Conservation (phyloP, 1,139 yeast genomes). For the Nakaseomyces nivariensis region DNA sequence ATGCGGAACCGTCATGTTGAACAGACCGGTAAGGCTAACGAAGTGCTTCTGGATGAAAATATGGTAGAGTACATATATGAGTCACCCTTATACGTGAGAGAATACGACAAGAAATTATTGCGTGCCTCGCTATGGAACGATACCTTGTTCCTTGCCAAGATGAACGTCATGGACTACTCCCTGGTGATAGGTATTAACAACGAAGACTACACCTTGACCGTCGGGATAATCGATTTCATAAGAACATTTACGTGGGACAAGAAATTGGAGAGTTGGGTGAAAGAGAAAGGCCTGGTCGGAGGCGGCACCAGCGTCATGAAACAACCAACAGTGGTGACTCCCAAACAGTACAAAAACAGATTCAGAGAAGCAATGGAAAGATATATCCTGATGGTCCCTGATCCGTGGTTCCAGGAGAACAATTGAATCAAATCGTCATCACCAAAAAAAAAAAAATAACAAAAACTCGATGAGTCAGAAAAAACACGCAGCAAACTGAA, state of each 20-base stretch:
- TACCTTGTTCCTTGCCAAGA: conserved; percentile 83
- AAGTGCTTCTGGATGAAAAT: conserved; percentile 89
- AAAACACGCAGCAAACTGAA: neutral
- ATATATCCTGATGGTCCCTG: conserved; percentile 90
- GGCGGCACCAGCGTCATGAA: conserved; percentile 81
- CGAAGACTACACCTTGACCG: conserved; percentile 57
- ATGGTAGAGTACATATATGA: conserved; percentile 98
- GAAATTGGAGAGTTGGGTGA: conserved; percentile 96
- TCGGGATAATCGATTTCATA: conserved; percentile 92
- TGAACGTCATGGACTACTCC: conserved; percentile 99
- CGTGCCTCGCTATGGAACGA: conserved; percentile 92
- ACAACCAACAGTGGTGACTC: conserved; percentile 95
- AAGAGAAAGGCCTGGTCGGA: conserved; percentile 82
- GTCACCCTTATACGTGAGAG: conserved; percentile 88
- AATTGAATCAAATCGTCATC: conserved; percentile 3
- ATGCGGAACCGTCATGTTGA: conserved; percentile 96
- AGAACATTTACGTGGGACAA: conserved; percentile 98
- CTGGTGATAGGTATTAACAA: conserved; percentile 84
- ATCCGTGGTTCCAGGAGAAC: conserved; percentile 52
- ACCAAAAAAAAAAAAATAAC: neutral
- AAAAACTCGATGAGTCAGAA: neutral
- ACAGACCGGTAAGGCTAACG: conserved; percentile 92
- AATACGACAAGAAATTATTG: conserved; percentile 76
- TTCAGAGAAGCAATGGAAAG: conserved; percentile 98
- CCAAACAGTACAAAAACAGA: conserved; percentile 85